Base-by-base conservation (phyloP, 768 basidiomycete genomes). In the Ramaria sp. region DNA sequence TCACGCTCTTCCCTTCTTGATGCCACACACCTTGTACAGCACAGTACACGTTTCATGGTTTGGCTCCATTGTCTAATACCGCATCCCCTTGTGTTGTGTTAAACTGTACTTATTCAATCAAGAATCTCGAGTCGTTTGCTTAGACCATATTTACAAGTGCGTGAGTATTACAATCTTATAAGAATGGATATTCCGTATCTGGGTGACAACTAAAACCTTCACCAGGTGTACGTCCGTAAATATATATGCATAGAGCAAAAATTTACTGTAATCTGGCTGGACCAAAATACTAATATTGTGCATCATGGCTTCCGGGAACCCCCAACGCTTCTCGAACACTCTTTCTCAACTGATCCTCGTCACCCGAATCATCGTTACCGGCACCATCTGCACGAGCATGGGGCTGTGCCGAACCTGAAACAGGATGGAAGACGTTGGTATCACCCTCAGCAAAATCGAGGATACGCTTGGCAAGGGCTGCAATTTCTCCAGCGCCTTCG, bases 401-500 rank as follows among this genome's bases (percentile, higher is more conserved):
- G 59, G 81, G 80, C 60, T 87, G 84, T 25, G 84, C 85, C 16
- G 36, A 73, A 78, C 13, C 52, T 38, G 20, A 32, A 25, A 69
- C 24, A 77, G 73, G 61, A 83, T 85, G 41, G 78, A 78, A 5
- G 82, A 76, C 51, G 8, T 49, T 57, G 22, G 38, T 45, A 47
- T 87, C 87, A 25, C 79, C 79, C 39, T 95, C 90, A 16, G 91
- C 82, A 61, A 92, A 80, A 61, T 94, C 91, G 52, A 94, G 69
- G 50, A 96, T 96, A 59, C 90, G 79, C 43, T 85, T 75, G 7
- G 86, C 83, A 42, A 98, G 78, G 25, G 85, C 71, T 58, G 89
- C 84, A 59, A 98, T 97, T 71, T 97, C 95, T 36, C 87, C 83
- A 60, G 88, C 87, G 7, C 93, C 93, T 56, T 93, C 89, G 2